Evolutionary conservation across 306 rosid species (phyloP).

Genomic region (Quercus berberidifolia): DNA sequence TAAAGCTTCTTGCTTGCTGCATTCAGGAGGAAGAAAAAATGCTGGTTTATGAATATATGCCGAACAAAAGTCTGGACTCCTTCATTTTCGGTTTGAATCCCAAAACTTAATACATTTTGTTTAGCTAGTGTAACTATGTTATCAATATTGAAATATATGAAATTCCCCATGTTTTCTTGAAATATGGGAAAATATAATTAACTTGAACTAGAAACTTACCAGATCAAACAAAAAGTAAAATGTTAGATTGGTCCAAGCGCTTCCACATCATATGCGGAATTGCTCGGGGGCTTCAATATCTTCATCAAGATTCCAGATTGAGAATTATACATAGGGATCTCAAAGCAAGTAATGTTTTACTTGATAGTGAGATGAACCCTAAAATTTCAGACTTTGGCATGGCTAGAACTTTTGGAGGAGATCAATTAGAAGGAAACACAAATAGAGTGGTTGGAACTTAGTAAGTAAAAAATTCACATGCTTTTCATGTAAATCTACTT

Average conservation of each 20-base stretch:
- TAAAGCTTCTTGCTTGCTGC: conserved; percentile 60
- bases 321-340: conserved; percentile 57
- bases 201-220: background rate
- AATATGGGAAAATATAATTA: background rate
- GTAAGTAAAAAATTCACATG: conserved; percentile 30
- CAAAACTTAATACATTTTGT: background rate
- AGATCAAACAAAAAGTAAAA: conserved; percentile 24
- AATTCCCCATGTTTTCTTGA: background rate
- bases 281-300: conserved; percentile 50
- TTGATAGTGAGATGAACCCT: conserved; percentile 46
- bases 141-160: too few species aligned
- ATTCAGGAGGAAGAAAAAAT: conserved; percentile 45
- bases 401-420: conserved; percentile 45
- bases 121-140: background rate
- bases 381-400: conserved; percentile 66
- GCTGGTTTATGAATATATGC: conserved; percentile 61
- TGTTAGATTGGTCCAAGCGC: conserved; percentile 35
- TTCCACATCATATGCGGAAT: conserved; percentile 48
- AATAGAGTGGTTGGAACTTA: conserved; percentile 50
- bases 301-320: conserved; percentile 56
- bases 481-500: too few species aligned
- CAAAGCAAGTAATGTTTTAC: conserved; percentile 52
- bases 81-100: conserved; percentile 53
- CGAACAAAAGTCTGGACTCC: conserved; percentile 58
- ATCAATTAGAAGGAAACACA: conserved; percentile 38